Base-by-base conservation (phyloP, 164 flowering plant species). In the Platanus orientalis region DNA sequence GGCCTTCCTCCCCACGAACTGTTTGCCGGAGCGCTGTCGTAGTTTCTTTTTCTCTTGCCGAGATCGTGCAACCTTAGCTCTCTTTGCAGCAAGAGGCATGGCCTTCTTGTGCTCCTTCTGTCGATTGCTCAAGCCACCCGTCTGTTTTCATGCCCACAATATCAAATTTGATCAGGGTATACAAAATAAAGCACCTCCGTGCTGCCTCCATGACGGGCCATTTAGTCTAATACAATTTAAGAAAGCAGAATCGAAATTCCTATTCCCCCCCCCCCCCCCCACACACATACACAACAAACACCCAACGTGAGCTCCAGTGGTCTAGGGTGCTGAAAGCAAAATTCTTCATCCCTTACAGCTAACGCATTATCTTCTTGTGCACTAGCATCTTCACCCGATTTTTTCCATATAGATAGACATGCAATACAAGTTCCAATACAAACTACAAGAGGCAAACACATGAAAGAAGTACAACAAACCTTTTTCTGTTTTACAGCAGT, bases 11-110 rank as follows among this genome's bases (percentile, higher is more conserved):
- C 96, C 94, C 9, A 79, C 73, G 68, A 93, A 93, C 71, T 88
- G 97, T 73, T 84, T 88, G 66, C 90, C 83, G 12, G 90, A 34
- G 1, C 69, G 67, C 26, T 48, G 56, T 42, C 68, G 63, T 61
- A 78, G 73, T 54, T 59, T 87, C 82, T 72, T 83, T 69, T 79
- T 87, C 75, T 73, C 85, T 58, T 72, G 67, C n/a, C 80, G 76
- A 36, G 84, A 67, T 64, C 69, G 81, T 29, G 75, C 79, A n/a
- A 75, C 74, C 80, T 81, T 89, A 24, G 81, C 65, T 73, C 83
- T 76, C 72, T 84, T 87, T 57, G 97, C 95, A 57, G 85, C 88
- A 1, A 81, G 60, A 30, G 98, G 98, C 97, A 93, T 87, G 7
- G 65, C 58, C 77, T 93, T 93, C 68, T 81, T 81, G 79, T 83